These are phyloP conservation scores for Theileria orientalis DNA, from an alignment of 169 alveolate genomes.

Conservation along the genomic window DNA sequence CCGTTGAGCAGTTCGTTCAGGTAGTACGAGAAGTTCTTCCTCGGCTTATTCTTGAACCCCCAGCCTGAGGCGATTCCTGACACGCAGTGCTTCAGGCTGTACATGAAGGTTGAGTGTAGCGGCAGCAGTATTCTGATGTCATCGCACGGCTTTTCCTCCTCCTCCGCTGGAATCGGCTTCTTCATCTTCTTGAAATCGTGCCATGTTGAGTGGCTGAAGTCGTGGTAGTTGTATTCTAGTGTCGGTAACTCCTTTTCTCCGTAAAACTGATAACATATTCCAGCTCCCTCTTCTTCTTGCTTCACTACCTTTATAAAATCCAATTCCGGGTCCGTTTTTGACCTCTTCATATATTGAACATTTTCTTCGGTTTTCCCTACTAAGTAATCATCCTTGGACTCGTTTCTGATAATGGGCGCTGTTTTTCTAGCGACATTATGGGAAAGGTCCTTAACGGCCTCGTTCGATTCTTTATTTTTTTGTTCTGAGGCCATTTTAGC, in stretches of 20 bases:
- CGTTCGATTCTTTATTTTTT: background rate
- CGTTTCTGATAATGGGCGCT: background rate
- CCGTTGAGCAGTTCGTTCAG: slow-evolving; percentile 74
- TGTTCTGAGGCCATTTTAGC: too few relatives aligned
- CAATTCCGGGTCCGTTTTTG: slow-evolving; percentile 20
- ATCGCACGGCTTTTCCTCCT: slow-evolving; percentile 49
- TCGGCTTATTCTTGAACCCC: slow-evolving; percentile 40
- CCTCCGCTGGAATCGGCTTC: slow-evolving; percentile 46
- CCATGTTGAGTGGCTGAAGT: slow-evolving; percentile 65
- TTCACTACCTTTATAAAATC: slow-evolving; percentile 45
- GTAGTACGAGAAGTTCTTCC: slow-evolving; percentile 63
- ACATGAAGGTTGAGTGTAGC: slow-evolving; percentile 25
- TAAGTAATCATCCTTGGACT: slow-evolving; percentile 2
- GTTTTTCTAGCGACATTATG: too few relatives aligned
- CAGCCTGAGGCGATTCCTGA: slow-evolving; percentile 49
- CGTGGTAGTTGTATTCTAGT: slow-evolving; percentile 60
- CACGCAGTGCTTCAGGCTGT: slow-evolving; percentile 38
- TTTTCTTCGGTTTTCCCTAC: background rate
- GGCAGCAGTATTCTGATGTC: slow-evolving; percentile 60
- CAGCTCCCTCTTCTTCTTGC: slow-evolving; percentile 46
- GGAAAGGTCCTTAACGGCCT: background rate
- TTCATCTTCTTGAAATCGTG: slow-evolving; percentile 55
- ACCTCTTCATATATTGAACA: background rate
- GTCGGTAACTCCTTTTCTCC: slow-evolving; percentile 33
- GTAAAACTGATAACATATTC: slow-evolving; percentile 42